Percentiles rank a stretch among this genome's conserved stretches.
Evolutionary conservation across 768 basidiomycete species (phyloP).

Genomic region (Mycena venus): DNA sequence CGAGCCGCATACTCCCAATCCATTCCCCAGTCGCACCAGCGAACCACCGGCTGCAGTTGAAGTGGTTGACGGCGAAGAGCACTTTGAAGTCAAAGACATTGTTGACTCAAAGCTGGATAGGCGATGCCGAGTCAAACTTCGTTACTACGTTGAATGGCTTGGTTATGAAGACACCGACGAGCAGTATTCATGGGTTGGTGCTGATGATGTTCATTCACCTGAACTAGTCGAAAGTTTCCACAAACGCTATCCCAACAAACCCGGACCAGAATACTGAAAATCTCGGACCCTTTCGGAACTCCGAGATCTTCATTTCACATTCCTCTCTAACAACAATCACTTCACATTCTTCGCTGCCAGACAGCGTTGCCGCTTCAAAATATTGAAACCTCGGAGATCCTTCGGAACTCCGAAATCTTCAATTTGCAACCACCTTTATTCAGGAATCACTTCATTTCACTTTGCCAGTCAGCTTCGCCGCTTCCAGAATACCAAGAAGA

Average conservation of each 20-base stretch:
- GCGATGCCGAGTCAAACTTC: neutral
- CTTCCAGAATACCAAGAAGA: too few relatives aligned
- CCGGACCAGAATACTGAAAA: neutral
- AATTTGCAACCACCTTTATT: too few relatives aligned
- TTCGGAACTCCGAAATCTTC: too few relatives aligned
- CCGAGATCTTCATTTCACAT: too few relatives aligned
- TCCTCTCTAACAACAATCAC: too few relatives aligned
- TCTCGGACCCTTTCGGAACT: too few relatives aligned
- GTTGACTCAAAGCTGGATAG: constrained; percentile 2
- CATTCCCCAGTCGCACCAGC: neutral
- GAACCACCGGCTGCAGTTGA: neutral
- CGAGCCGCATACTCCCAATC: neutral
- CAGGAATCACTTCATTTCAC: too few relatives aligned
- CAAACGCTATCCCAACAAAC: neutral
- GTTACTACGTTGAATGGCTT: constrained; percentile 1
- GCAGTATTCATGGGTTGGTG: neutral
- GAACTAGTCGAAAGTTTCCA: neutral
- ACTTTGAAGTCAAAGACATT: neutral
- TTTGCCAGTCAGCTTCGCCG: too few relatives aligned
- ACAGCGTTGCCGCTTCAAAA: too few relatives aligned
- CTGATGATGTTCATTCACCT: neutral
- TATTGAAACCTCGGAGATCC: too few relatives aligned
- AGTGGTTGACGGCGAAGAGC: neutral
- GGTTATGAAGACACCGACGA: constrained; percentile 2
- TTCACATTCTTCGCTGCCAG: too few relatives aligned